phyloP scores from a whole-genome alignment of 139 green algal species.

The Tetraselmis chui region DNA sequence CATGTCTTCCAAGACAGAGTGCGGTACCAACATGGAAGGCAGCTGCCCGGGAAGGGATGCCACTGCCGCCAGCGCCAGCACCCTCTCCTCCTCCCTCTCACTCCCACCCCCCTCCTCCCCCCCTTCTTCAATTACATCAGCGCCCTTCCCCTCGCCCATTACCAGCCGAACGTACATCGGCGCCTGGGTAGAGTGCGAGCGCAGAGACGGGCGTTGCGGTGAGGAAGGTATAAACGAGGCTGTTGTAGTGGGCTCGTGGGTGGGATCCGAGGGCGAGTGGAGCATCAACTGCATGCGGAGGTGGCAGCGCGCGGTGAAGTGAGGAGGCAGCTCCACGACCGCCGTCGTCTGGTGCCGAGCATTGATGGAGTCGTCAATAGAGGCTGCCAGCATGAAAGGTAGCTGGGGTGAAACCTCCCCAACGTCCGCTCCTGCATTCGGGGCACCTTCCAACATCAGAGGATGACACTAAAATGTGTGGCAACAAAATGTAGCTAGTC shows the following conservation, averaged over 20 bases:
- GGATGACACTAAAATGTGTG: too few relatives aligned
- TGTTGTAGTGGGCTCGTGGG: too few relatives aligned
- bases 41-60: not conserved
- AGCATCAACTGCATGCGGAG: not conserved
- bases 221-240: too few relatives aligned
- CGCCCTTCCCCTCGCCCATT: too few relatives aligned
- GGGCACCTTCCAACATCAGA: too few relatives aligned
- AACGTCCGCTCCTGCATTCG: not conserved
- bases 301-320: not conserved
- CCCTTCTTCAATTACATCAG: not conserved
- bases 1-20: not conserved
- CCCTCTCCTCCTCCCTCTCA: not conserved
- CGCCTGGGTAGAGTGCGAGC: too few relatives aligned
- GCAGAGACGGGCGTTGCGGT: too few relatives aligned
- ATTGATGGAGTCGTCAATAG: not conserved
- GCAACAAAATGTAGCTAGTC: too few relatives aligned
- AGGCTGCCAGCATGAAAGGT: not conserved
- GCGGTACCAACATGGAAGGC: not conserved
- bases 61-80: not conserved
- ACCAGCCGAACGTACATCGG: too few relatives aligned
- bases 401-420: not conserved
- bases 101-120: not conserved
- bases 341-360: too few relatives aligned
- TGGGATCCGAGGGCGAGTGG: too few relatives aligned
- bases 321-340: not conserved